These are phyloP conservation scores for Litsea cubeba DNA, from an alignment of 164 flowering plant genomes.

Conservation along the genomic window DNA sequence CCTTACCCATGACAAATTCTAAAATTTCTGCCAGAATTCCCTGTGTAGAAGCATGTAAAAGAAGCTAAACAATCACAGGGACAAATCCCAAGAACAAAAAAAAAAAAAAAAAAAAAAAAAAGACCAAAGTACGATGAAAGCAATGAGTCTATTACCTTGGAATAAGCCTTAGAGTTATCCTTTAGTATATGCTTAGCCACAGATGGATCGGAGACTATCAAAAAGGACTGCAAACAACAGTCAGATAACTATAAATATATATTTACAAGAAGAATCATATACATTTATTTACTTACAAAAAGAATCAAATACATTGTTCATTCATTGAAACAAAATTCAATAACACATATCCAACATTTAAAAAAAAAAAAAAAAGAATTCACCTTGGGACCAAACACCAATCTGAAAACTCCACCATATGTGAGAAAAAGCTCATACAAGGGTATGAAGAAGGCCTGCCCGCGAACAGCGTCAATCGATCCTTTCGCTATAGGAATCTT, in stretches of 20 bases:
- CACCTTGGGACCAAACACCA: conserved; percentile 93
- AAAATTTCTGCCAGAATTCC: conserved; percentile 94
- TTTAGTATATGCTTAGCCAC: conserved; percentile 84
- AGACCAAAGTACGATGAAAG: neutral
- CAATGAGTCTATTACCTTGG: conserved; percentile 53
- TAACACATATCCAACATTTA: neutral
- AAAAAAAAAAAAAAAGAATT: conserved; percentile 13
- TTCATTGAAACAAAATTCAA: too few relatives aligned
- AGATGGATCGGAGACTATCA: conserved; percentile 92
- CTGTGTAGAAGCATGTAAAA: conserved; percentile 32
- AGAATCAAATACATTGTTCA: neutral
- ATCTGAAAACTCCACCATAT: conserved; percentile 88
- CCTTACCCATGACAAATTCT: conserved; percentile 99
- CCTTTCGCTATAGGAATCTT: conserved; percentile 87
- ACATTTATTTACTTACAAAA: neutral
- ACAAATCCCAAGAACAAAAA: neutral
- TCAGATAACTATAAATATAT: neutral
- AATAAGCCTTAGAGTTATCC: conserved; percentile 85
- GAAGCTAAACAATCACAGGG: neutral
- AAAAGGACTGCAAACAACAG: conserved; percentile 67
- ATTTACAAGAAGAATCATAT: neutral
- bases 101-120: neutral
- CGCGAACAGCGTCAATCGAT: conserved; percentile 46
- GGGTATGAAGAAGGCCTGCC: conserved; percentile 83
- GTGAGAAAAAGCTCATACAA: conserved; percentile 79